A percentile compares a stretch with the other conserved stretches of the same genome.
Conservation (phyloP, 1,284 basidiomycete genomes). For the Vanrija sp. region DNA sequence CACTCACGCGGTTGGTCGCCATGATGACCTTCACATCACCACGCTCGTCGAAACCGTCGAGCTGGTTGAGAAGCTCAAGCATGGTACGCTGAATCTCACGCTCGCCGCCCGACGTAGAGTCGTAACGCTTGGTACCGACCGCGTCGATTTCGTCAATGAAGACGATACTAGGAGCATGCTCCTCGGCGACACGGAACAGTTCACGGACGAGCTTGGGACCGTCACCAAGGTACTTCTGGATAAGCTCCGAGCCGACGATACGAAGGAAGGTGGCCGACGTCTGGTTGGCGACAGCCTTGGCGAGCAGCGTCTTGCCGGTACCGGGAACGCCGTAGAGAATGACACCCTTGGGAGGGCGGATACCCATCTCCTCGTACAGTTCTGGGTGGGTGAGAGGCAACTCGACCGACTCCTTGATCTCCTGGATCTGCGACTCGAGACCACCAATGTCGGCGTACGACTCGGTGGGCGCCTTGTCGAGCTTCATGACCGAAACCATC, state of each 20-base stretch:
- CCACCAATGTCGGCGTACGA: slow-evolving; percentile 99
- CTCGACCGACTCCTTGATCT: slow-evolving; percentile 99
- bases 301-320: slow-evolving; percentile 96
- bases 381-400: slow-evolving; percentile 97
- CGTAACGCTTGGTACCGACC: slow-evolving; percentile 94
- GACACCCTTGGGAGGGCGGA: slow-evolving; percentile 97
- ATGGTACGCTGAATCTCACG: slow-evolving; percentile 99
- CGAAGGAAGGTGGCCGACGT: slow-evolving; percentile 98
- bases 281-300: slow-evolving; percentile 98
- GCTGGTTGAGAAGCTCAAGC: slow-evolving; percentile 82
- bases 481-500: slow-evolving; percentile 97
- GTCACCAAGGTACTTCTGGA: slow-evolving; percentile 98
- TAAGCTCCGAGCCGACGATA: slow-evolving; percentile 95
- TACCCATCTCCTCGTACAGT: slow-evolving; percentile 99
- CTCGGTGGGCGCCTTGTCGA: slow-evolving; percentile 97
- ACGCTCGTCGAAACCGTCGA: slow-evolving; percentile 98
- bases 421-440: slow-evolving; percentile 93
- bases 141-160: slow-evolving; percentile 99
- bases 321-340: slow-evolving; percentile 98
- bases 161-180: slow-evolving; percentile 95
- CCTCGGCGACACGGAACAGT: slow-evolving; percentile 93
- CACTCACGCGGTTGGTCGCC: slow-evolving; percentile 48
- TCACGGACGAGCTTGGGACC: slow-evolving; percentile 99
- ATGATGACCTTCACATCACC: slow-evolving; percentile 91
- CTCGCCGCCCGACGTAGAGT: slow-evolving; percentile 95